Evolutionary conservation across 1,284 basidiomycete genomes (phyloP).

Genomic region (Papiliotrema flavescens): DNA sequence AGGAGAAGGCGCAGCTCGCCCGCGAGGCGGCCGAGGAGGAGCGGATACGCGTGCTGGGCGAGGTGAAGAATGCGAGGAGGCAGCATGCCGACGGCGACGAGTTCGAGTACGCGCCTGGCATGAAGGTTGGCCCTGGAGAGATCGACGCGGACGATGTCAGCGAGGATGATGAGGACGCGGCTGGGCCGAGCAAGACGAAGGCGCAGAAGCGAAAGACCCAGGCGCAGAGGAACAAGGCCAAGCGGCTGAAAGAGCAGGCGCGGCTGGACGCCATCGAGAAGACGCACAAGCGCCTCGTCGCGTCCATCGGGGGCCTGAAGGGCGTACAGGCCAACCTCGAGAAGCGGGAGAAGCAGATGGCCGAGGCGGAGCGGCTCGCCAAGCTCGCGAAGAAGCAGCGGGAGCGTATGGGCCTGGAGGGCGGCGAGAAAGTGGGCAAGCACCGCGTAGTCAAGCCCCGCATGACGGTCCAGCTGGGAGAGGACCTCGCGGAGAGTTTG

Average conservation of each 20-base stretch:
- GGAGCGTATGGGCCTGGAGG: constrained; percentile 51
- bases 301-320: constrained; percentile 24
- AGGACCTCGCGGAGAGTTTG: constrained; percentile 83
- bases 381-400: constrained; percentile 59
- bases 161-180: constrained; percentile 30
- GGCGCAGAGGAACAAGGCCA: constrained; percentile 46
- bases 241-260: constrained; percentile 22
- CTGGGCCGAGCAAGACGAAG: constrained; percentile 46
- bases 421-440: constrained; percentile 69
- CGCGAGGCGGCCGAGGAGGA: constrained; percentile 59
- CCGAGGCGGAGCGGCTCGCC: constrained; percentile 24
- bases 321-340: constrained; percentile 31
- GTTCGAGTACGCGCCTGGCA: constrained; percentile 53
- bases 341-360: constrained; percentile 16
- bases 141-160: constrained; percentile 45
- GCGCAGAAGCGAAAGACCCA: constrained; percentile 63
- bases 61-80: constrained; percentile 56
- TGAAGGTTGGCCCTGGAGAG: constrained; percentile 57
- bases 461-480: constrained; percentile 83
- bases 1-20: constrained; percentile 61
- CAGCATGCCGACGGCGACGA: constrained; percentile 33
- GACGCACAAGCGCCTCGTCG: constrained; percentile 22
- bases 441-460: constrained; percentile 66
- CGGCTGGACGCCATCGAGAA: constrained; percentile 21
- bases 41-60: constrained; percentile 51